phyloP scores from a whole-genome alignment of 768 basidiomycete species.

The Agrocybe praecox region DNA sequence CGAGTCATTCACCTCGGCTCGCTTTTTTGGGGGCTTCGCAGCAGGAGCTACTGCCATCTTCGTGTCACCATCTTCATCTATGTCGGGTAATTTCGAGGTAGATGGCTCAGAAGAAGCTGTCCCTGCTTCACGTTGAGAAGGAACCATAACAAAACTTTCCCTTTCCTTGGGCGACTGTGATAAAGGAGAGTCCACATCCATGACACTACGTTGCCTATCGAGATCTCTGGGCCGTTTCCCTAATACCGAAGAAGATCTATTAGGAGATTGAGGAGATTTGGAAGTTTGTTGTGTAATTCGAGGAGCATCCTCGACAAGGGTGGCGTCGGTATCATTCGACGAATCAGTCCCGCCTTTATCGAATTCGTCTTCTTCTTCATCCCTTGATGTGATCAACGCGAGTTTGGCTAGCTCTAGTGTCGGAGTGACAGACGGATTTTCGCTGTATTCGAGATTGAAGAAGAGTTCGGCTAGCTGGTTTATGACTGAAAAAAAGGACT shows the following conservation, averaged over 20 bases:
- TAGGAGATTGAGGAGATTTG: constrained; percentile 30
- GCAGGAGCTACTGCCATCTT: constrained; percentile 31
- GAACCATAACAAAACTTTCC: constrained; percentile 35
- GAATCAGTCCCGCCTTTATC: constrained; percentile 76
- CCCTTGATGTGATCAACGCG: constrained; percentile 86
- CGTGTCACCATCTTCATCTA: constrained; percentile 34
- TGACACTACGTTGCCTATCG: constrained; percentile 40
- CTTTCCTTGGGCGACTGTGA: constrained; percentile 36
- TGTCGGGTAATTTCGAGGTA: constrained; percentile 22
- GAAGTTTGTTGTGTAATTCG: constrained; percentile 5
- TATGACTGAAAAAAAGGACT: constrained; percentile 58
- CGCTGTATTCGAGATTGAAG: constrained; percentile 69
- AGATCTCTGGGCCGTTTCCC: constrained; percentile 69
- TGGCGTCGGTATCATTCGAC: constrained; percentile 88
- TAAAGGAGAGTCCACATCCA: constrained; percentile 60
- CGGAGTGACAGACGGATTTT: constrained; percentile 74
- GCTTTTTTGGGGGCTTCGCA: constrained; percentile 55
- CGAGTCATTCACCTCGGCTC: constrained; percentile 61
- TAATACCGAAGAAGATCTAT: constrained; percentile 56
- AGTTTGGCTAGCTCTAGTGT: constrained; percentile 88
- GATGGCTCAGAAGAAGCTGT: constrained; percentile 30
- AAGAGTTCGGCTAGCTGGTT: constrained; percentile 80
- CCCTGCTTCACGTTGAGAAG: constrained; percentile 25
- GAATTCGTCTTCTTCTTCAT: constrained; percentile 84
- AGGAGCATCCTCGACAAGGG: constrained; percentile 75